phyloP scores from a whole-genome alignment of 1,284 basidiomycete genomes.

The Ceratobasidium sp. region DNA sequence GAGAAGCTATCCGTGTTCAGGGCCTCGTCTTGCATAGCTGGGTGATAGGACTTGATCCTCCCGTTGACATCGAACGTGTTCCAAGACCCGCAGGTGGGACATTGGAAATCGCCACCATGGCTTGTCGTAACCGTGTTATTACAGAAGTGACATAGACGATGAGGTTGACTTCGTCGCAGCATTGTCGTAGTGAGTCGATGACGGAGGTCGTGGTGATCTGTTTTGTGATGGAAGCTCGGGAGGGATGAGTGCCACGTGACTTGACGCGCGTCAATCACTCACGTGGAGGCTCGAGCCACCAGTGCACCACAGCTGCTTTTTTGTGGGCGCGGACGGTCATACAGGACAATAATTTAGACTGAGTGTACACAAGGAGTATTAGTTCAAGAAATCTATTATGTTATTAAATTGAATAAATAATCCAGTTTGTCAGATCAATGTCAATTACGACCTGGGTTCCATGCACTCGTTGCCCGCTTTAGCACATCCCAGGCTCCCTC shows the following conservation, averaged over 20 bases:
- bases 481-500: neutral
- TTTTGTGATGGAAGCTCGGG: neutral
- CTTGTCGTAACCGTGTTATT: neutral
- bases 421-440: neutral
- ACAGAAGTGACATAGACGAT: conserved; percentile 17
- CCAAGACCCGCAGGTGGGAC: conserved; percentile 70
- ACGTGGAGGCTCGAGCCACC: no score
- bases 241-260: conserved; percentile 1
- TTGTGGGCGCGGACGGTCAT: no score
- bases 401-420: neutral
- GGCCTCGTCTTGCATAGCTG: conserved; percentile 83
- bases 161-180: conserved; percentile 6
- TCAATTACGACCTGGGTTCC: neutral
- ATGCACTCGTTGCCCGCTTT: neutral
- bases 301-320: no score
- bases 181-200: neutral
- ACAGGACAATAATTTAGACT: no score
- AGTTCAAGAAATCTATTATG: no score
- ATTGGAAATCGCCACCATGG: conserved; percentile 56
- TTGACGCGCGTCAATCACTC: neutral
- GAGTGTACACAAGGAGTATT: no score
- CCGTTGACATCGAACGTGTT: conserved; percentile 73
- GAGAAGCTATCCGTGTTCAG: conserved; percentile 76
- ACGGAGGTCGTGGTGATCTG: neutral
- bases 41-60: conserved; percentile 79